Evolutionary conservation across 2,329 filamentous ascomycete genomes (phyloP).

Genomic region (Magnaporthiopsis poae): DNA sequence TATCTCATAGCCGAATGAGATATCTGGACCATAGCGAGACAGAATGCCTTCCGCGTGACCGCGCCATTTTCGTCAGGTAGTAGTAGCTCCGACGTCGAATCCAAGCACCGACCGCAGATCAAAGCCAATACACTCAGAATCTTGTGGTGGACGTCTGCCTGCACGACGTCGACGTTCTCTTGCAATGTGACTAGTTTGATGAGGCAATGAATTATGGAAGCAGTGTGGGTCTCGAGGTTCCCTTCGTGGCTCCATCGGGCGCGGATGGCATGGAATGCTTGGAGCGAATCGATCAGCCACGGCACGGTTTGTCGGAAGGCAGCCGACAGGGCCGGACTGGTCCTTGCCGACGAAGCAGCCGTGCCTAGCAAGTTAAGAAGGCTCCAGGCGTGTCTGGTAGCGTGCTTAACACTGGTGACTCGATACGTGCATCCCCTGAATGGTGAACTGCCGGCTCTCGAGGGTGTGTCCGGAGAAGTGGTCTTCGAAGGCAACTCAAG

Average conservation of each 20-base stretch:
- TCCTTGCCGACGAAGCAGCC: conserved; percentile 26
- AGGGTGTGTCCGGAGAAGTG: neutral
- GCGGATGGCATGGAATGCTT: conserved; percentile 31
- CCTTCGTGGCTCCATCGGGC: conserved; percentile 24
- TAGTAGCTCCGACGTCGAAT: conserved; percentile 12
- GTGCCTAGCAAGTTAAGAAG: conserved; percentile 35
- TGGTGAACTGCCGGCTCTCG: neutral
- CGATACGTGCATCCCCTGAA: conserved; percentile 22
- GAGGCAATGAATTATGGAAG: conserved; percentile 27
- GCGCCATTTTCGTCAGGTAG: conserved; percentile 12
- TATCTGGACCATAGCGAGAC: conserved; percentile 18
- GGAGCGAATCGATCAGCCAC: conserved; percentile 41
- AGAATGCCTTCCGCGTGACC: conserved; percentile 12
- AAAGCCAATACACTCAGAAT: conserved; percentile 19
- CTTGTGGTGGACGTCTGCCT: conserved; percentile 17
- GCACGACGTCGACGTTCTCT: conserved; percentile 9
- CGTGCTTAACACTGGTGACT: conserved; percentile 18
- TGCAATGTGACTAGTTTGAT: conserved; percentile 21
- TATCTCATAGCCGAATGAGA: conserved; percentile 15
- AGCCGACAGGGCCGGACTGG: conserved; percentile 13
- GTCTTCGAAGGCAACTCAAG: neutral
- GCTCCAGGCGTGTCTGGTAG: conserved; percentile 35
- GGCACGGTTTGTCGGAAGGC: conserved; percentile 29
- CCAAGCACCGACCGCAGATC: conserved; percentile 16
- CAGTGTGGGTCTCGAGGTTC: conserved; percentile 21